These are phyloP conservation scores for Cichorium intybus DNA, from an alignment of 140 eudicot genomes.

Conservation along the genomic window DNA sequence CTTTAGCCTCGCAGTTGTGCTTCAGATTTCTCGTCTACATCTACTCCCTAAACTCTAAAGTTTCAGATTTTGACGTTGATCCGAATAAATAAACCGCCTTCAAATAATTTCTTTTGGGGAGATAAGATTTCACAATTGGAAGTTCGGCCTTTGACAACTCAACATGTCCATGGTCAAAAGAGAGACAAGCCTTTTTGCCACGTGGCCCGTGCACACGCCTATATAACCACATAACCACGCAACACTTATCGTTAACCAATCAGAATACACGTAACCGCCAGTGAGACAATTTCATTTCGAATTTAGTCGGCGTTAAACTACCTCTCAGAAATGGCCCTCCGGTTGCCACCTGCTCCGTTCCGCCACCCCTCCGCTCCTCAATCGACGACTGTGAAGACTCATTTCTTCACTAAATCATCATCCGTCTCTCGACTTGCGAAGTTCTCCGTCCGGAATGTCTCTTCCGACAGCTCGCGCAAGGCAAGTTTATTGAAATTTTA, in stretches of 20 bases:
- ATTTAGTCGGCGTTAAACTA: background rate
- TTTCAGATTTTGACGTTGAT: no score
- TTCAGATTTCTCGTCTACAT: no score
- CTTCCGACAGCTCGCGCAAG: conserved; percentile 32
- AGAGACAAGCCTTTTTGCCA: background rate
- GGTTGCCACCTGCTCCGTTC: conserved; percentile 23
- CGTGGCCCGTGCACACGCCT: background rate
- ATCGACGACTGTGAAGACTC: conserved; percentile 18
- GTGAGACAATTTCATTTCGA: background rate
- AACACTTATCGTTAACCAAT: conserved; percentile 16
- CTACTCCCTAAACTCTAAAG: no score
- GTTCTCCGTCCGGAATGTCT: conserved; percentile 28
- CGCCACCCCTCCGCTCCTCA: conserved; percentile 13
- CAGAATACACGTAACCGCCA: background rate
- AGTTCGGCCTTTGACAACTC: no score
- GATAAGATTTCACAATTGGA: no score
- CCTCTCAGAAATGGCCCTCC: conserved; percentile 27
- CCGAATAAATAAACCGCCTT: no score
- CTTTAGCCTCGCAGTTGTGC: no score
- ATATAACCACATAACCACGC: conserved; percentile 10
- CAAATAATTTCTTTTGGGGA: no score
- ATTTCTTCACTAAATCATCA: conserved; percentile 3
- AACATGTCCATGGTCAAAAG: background rate
- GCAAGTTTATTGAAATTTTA: background rate
- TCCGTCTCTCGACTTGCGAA: background rate